A percentile compares a stretch with the other conserved stretches of the same genome.
These are phyloP conservation scores for Clonostachys chloroleuca DNA, from an alignment of 2,329 filamentous ascomycete species.

Conservation along the genomic window DNA sequence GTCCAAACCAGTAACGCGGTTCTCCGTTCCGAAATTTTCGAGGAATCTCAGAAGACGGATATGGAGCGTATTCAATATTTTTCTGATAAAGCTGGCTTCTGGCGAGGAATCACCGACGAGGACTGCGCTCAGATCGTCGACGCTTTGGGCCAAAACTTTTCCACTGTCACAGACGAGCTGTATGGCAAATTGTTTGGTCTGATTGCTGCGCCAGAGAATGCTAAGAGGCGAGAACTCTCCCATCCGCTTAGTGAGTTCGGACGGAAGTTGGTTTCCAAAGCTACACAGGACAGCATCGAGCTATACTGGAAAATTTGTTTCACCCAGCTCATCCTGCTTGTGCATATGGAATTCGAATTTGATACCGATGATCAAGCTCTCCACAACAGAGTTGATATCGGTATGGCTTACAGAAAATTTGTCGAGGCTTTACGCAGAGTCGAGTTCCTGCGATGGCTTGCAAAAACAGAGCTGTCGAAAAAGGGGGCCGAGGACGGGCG, in stretches of 20 bases:
- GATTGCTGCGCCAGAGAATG: constrained; percentile 38
- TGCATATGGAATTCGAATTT: constrained; percentile 82
- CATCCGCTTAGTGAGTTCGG: constrained; percentile 70
- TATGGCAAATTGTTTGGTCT: constrained; percentile 47
- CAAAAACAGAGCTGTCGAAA: constrained; percentile 46
- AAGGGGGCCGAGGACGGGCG: not conserved
- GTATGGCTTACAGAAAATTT: constrained; percentile 64
- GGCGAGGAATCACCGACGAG: constrained; percentile 76
- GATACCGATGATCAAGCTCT: constrained; percentile 67
- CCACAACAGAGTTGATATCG: constrained; percentile 58
- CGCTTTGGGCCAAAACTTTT: constrained; percentile 63
- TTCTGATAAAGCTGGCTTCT: constrained; percentile 74
- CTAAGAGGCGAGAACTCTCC: constrained; percentile 37
- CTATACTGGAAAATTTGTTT: constrained; percentile 71
- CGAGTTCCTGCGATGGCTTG: constrained; percentile 69
- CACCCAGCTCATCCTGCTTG: constrained; percentile 75
- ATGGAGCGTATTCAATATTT: constrained; percentile 73
- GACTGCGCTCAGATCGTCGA: constrained; percentile 68
- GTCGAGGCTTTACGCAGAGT: constrained; percentile 68
- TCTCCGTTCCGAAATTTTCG: constrained; percentile 68
- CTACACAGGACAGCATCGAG: constrained; percentile 74
- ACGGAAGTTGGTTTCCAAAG: constrained; percentile 67
- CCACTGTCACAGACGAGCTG: constrained; percentile 47
- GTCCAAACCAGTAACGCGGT: constrained; percentile 63
- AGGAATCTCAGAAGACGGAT: constrained; percentile 65